Conservation (phyloP, 2,329 filamentous ascomycete species). For the Aspergillus sp. region DNA sequence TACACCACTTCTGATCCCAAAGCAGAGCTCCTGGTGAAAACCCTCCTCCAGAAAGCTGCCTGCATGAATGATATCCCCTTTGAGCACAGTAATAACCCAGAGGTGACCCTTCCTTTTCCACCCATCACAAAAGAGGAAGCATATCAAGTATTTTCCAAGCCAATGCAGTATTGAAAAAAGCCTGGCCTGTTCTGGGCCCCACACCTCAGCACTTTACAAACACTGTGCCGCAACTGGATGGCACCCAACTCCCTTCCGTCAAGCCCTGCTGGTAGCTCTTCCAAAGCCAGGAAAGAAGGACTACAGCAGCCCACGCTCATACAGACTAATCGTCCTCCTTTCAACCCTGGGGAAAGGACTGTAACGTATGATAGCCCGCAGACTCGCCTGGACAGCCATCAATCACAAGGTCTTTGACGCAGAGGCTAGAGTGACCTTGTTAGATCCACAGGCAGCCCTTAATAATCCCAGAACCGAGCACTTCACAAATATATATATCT, state of each 20-base stretch:
- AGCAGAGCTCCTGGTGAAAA: background rate
- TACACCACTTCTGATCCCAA: background rate
- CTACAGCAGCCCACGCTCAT: background rate
- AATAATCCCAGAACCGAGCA: too few species aligned
- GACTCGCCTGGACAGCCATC: background rate
- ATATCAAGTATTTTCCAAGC: background rate
- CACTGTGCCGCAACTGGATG: background rate
- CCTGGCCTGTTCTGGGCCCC: background rate
- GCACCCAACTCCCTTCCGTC: background rate
- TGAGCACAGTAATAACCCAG: background rate
- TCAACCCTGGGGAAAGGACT: background rate
- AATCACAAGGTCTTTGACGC: background rate
- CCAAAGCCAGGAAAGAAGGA: background rate
- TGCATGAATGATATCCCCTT: background rate
- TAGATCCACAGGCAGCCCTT: too few species aligned
- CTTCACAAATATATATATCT: too few species aligned
- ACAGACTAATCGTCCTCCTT: background rate
- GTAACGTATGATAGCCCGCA: background rate
- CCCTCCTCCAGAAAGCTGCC: background rate
- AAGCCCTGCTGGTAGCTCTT: background rate
- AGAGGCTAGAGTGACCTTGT: too few species aligned
- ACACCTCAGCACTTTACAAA: background rate
- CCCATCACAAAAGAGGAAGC: background rate
- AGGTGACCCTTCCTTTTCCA: background rate
- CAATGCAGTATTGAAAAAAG: background rate